phyloP scores from a whole-genome alignment of 225 moss, liverwort and hornwort genomes.

The Climacium dendroides region DNA sequence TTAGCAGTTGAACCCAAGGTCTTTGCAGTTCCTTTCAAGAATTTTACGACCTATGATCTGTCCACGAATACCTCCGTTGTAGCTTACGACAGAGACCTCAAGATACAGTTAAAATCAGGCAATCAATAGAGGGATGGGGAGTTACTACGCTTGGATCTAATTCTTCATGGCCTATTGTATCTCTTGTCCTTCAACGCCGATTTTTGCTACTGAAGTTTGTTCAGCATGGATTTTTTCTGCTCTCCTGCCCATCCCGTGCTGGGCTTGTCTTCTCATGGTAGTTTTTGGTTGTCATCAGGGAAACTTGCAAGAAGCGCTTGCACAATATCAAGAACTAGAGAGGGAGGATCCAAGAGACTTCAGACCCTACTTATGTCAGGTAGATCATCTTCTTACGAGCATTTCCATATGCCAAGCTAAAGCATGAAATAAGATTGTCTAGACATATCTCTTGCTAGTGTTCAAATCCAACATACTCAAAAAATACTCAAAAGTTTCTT shows the following conservation, averaged over 20 bases:
- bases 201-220: neutral
- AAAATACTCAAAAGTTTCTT: neutral
- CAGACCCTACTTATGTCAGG: conserved; percentile 97
- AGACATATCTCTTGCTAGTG: neutral
- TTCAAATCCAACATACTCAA: neutral
- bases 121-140: neutral
- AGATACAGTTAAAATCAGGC: neutral
- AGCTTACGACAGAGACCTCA: neutral
- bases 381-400: neutral
- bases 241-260: neutral
- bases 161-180: neutral
- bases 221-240: neutral
- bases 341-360: conserved; percentile 77
- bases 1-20: neutral
- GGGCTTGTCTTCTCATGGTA: neutral
- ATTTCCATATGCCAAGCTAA: neutral
- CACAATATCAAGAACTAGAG: conserved; percentile 52
- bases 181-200: neutral
- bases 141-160: neutral
- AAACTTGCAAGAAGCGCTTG: conserved; percentile 73
- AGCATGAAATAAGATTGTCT: neutral
- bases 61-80: neutral
- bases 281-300: conserved; percentile 34
- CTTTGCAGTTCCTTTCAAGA: neutral
- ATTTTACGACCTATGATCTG: neutral